These are phyloP conservation scores for Candida mattraensis DNA, from an alignment of 805 yeast genomes.

Conservation along the genomic window DNA sequence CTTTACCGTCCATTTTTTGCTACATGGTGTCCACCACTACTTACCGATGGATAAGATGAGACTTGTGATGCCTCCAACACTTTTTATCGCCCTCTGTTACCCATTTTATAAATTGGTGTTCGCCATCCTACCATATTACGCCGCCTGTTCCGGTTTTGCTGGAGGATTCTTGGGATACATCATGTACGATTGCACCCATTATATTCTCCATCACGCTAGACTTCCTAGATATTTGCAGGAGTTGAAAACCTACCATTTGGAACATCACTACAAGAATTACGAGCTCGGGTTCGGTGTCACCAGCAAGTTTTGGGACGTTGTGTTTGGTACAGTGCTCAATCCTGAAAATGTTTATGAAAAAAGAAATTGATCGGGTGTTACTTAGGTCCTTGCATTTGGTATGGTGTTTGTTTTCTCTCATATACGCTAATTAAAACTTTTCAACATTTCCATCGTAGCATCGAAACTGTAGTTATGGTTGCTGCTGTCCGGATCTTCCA, in stretches of 20 bases:
- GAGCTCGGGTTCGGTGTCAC: constrained; percentile 98
- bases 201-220: constrained; percentile 83
- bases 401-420: neutral
- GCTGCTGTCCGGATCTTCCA: constrained; percentile 6
- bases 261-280: constrained; percentile 96
- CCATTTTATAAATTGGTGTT: constrained; percentile 86
- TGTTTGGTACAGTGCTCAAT: constrained; percentile 79
- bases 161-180: constrained; percentile 96
- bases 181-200: constrained; percentile 90
- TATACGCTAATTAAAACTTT: constrained; percentile 6
- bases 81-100: constrained; percentile 65
- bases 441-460: constrained; percentile 18
- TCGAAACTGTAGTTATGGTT: constrained; percentile 14
- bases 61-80: constrained; percentile 94
- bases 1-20: constrained; percentile 79
- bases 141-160: constrained; percentile 90
- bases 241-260: constrained; percentile 87
- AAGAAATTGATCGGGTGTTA: constrained; percentile 27
- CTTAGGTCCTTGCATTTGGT: too few species aligned
- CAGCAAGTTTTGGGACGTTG: constrained; percentile 87
- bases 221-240: constrained; percentile 77
- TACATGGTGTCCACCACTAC: constrained; percentile 97
- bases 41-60: constrained; percentile 95
- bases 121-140: constrained; percentile 69
- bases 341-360: constrained; percentile 46